phyloP scores from a whole-genome alignment of 805 yeast genomes.

The Candida lessepsii region DNA sequence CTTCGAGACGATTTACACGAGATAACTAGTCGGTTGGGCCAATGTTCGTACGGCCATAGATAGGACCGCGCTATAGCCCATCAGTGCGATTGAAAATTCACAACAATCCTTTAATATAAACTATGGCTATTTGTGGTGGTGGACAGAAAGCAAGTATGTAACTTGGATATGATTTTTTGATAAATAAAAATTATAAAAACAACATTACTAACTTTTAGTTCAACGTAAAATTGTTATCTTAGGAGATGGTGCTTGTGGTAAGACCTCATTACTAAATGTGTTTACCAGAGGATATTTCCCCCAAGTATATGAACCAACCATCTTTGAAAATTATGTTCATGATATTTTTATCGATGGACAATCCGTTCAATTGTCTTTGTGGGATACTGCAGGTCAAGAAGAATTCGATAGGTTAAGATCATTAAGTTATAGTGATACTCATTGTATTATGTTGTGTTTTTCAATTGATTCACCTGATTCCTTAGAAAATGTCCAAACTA shows the following conservation, averaged over 20 bases:
- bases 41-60: too few relatives aligned
- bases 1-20: too few relatives aligned
- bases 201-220: slow-evolving; percentile 34
- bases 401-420: slow-evolving; percentile 95
- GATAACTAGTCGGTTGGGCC: too few relatives aligned
- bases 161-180: neutral
- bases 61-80: too few relatives aligned
- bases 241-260: slow-evolving; percentile 99
- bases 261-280: slow-evolving; percentile 89
- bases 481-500: slow-evolving; percentile 87
- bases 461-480: slow-evolving; percentile 94
- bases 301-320: slow-evolving; percentile 97
- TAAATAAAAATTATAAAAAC: neutral
- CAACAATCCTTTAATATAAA: slow-evolving; percentile 8
- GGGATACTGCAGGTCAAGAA: slow-evolving; percentile 99
- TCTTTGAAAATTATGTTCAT: slow-evolving; percentile 94
- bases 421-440: slow-evolving; percentile 90
- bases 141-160: slow-evolving; percentile 42
- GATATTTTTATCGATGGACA: slow-evolving; percentile 95
- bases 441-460: slow-evolving; percentile 94
- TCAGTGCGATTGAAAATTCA: slow-evolving; percentile 1
- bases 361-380: slow-evolving; percentile 84
- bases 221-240: slow-evolving; percentile 91
- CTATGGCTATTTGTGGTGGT: slow-evolving; percentile 45
- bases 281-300: slow-evolving; percentile 98